Conservation (phyloP, 345 rosid species). For the Raphanus sativus region DNA sequence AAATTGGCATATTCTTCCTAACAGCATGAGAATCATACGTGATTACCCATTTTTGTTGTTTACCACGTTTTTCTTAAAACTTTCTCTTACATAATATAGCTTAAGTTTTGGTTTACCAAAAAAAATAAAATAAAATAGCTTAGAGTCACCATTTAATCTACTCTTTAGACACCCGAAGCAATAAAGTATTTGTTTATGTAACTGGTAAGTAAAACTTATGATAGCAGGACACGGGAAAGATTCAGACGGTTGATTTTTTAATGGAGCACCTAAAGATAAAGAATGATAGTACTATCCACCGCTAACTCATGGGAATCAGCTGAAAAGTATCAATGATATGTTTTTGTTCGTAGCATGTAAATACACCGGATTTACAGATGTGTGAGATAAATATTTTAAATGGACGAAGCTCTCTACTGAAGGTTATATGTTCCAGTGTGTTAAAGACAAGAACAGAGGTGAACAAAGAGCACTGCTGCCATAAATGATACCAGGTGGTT, state of each 20-base stretch:
- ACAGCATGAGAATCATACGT: not conserved
- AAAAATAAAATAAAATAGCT: not conserved
- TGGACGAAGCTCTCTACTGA: not conserved
- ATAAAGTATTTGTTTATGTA: not conserved
- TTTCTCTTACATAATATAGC: not conserved
- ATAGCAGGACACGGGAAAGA: not conserved
- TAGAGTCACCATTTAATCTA: not conserved
- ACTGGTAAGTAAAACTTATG: not conserved
- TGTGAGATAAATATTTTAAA: not conserved
- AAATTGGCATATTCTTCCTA: not conserved
- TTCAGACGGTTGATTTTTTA: not conserved
- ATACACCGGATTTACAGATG: not conserved
- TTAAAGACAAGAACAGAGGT: not conserved
- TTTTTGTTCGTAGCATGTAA: not conserved
- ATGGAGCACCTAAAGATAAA: not conserved
- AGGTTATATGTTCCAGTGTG: not conserved
- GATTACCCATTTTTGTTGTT: not conserved
- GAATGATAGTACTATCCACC: not conserved
- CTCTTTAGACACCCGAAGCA: not conserved
- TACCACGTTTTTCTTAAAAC: not conserved
- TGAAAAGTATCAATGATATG: not conserved
- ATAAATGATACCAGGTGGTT: not conserved
- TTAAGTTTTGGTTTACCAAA: too few relatives aligned
- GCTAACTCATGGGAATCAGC: not conserved
- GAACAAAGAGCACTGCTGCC: not conserved